A percentile compares a stretch with the other conserved stretches of the same genome.
Evolutionary conservation across 1,284 basidiomycete genomes (phyloP).

Genomic region (Blastosporella zonata): DNA sequence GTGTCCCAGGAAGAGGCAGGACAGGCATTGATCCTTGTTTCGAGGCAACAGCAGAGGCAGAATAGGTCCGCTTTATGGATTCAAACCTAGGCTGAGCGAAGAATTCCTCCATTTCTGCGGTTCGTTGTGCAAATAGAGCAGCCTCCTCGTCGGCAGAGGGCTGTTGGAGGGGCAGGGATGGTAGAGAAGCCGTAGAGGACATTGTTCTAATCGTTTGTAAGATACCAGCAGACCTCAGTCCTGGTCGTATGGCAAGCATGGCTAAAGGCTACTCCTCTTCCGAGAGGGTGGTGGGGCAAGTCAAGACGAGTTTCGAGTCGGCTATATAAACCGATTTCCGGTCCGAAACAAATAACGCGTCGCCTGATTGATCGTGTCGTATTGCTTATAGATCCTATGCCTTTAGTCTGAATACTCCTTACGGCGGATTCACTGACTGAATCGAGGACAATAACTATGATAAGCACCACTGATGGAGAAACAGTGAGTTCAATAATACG

Average conservation of each 20-base stretch:
- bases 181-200: constrained; percentile 29
- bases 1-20: constrained; percentile 71
- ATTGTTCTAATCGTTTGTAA: constrained; percentile 28
- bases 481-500: neutral
- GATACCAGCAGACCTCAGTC: constrained; percentile 15
- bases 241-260: constrained; percentile 19
- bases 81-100: constrained; percentile 76
- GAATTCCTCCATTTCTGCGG: constrained; percentile 67
- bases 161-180: constrained; percentile 56
- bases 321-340: constrained; percentile 1
- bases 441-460: too few species aligned
- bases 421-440: too few species aligned
- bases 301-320: neutral
- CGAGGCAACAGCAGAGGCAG: constrained; percentile 73
- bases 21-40: constrained; percentile 89
- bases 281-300: neutral
- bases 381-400: neutral
- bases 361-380: neutral
- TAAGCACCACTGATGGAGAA: neutral
- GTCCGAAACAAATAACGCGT: constrained; percentile 3
- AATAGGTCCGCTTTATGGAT: constrained; percentile 75
- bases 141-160: constrained; percentile 66
- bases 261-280: neutral
- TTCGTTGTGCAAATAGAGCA: constrained; percentile 62
- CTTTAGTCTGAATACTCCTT: too few species aligned